Percentiles rank a stretch among this genome's conserved stretches.
These are phyloP conservation scores for Amesomyces nigricolor DNA, from an alignment of 2,329 filamentous ascomycete genomes.

Conservation along the genomic window DNA sequence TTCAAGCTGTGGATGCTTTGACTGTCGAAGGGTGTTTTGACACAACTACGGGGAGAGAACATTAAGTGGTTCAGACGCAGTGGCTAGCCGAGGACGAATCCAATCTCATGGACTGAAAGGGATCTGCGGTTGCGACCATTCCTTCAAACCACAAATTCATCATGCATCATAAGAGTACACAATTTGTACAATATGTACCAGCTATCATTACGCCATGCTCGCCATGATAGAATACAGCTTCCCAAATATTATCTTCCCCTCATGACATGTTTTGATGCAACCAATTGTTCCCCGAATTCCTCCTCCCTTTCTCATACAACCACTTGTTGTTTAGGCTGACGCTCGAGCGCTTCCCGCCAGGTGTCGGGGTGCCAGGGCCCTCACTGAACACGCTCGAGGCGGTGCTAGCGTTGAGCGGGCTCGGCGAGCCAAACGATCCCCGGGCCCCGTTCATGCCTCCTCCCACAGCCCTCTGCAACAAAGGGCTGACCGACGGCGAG, in stretches of 20 bases:
- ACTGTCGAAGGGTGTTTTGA: too few relatives aligned
- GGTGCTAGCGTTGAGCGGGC: conserved; percentile 46
- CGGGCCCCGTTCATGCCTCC: neutral
- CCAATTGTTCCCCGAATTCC: conserved; percentile 41
- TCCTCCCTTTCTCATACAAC: conserved; percentile 78
- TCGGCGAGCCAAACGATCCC: conserved; percentile 57
- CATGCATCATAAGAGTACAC: neutral
- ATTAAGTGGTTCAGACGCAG: too few relatives aligned
- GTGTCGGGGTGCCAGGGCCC: conserved; percentile 63
- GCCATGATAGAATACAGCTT: neutral
- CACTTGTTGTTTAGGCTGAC: conserved; percentile 87
- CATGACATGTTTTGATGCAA: conserved; percentile 17
- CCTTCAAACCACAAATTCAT: neutral
- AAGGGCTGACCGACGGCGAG: conserved; percentile 42
- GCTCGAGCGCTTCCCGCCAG: conserved; percentile 62
- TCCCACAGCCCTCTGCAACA: conserved; percentile 62
- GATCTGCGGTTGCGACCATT: neutral
- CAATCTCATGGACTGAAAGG: too few relatives aligned
- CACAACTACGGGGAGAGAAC: too few relatives aligned
- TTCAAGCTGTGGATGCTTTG: too few relatives aligned
- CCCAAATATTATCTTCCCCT: neutral
- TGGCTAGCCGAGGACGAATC: too few relatives aligned
- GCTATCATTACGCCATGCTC: neutral
- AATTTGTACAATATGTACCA: neutral
- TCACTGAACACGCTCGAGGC: conserved; percentile 47